Evolutionary conservation across 768 basidiomycete genomes (phyloP).

Genomic region (Suillus americanus): DNA sequence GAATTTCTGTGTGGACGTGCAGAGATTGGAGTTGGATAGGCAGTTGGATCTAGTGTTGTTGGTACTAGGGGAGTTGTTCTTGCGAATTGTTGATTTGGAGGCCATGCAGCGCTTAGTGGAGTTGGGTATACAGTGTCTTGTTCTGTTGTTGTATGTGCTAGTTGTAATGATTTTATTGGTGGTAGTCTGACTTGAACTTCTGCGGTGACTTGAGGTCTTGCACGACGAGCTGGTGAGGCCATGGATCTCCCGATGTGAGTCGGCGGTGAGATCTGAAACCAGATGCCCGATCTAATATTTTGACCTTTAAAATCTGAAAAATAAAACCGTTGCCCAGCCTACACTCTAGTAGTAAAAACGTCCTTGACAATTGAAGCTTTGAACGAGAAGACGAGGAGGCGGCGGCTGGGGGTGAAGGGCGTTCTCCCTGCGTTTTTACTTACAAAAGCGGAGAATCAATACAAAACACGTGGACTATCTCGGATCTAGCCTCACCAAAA

Average conservation of each 20-base stretch:
- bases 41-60: neutral
- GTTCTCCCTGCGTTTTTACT: constrained; percentile 4
- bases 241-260: constrained; percentile 58
- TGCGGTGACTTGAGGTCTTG: neutral
- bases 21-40: constrained; percentile 10
- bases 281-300: constrained; percentile 1
- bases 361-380: neutral
- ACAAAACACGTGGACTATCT: constrained; percentile 1
- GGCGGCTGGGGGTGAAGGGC: neutral
- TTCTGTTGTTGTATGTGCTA: constrained; percentile 11
- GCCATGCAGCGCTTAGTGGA: constrained; percentile 11
- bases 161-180: constrained; percentile 22
- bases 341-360: neutral
- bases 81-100: constrained; percentile 21
- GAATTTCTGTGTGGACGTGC: constrained; percentile 9
- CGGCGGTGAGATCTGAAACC: constrained; percentile 27
- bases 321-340: neutral
- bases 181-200: neutral
- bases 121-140: constrained; percentile 21
- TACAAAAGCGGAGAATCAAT: constrained; percentile 4
- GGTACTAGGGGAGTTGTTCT: constrained; percentile 30
- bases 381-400: constrained; percentile 1
- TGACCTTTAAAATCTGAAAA: neutral
- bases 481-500: constrained; percentile 1
- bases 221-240: constrained; percentile 1